These are phyloP conservation scores for Pseudoneurospora amorphoporcata DNA, from an alignment of 495 filamentous ascomycete genomes.

Conservation along the genomic window DNA sequence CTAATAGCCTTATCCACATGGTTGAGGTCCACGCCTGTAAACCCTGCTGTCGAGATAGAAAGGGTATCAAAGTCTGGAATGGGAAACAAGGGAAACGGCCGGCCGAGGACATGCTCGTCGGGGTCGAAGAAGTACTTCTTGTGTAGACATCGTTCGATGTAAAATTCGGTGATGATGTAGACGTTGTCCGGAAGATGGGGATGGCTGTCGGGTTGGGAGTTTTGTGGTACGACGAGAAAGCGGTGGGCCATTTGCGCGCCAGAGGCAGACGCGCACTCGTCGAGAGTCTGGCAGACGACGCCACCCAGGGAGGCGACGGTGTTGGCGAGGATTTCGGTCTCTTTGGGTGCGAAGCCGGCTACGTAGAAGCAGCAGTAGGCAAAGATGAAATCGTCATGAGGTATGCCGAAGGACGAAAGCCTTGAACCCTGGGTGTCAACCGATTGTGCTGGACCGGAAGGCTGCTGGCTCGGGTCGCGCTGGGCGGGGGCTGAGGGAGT, in stretches of 20 bases:
- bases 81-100: conserved; percentile 59
- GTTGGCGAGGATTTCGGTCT: conserved; percentile 32
- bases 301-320: conserved; percentile 38
- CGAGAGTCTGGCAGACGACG: conserved; percentile 30
- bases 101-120: conserved; percentile 58
- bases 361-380: conserved; percentile 50
- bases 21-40: conserved; percentile 72
- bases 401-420: conserved; percentile 20
- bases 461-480: conserved; percentile 1
- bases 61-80: conserved; percentile 57
- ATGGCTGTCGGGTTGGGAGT: conserved; percentile 27
- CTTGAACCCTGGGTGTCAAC: conserved; percentile 16
- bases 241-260: conserved; percentile 21
- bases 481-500: conserved; percentile 2
- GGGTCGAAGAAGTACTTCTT: conserved; percentile 61
- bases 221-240: conserved; percentile 43
- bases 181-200: conserved; percentile 28
- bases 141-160: conserved; percentile 80
- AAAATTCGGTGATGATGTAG: conserved; percentile 73
- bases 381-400: conserved; percentile 32
- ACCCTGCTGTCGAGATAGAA: conserved; percentile 69
- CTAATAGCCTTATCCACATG: conserved; percentile 67
- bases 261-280: conserved; percentile 27
- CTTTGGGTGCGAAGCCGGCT: conserved; percentile 46
- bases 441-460: conserved; percentile 4